Evolutionary conservation across 1,284 basidiomycete genomes (phyloP).

Genomic region (Rhodotorula sp.): DNA sequence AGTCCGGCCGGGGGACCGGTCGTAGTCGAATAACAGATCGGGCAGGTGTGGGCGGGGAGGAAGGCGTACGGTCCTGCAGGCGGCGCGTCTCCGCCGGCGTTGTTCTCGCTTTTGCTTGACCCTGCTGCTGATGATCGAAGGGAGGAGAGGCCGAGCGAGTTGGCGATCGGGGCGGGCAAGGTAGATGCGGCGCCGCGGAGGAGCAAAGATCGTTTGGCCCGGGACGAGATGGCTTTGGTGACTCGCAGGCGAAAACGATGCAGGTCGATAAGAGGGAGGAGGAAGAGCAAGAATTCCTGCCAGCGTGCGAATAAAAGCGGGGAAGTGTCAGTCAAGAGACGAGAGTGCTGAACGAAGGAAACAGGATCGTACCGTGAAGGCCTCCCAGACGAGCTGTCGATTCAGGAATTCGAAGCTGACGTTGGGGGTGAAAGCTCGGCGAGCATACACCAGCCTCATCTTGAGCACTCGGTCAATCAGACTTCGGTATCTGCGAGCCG

Average conservation of each 20-base stretch:
- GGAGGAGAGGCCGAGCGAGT: slow-evolving; percentile 31
- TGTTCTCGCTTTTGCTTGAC: slow-evolving; percentile 3
- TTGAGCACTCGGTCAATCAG: slow-evolving; percentile 76
- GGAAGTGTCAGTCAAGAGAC: neutral
- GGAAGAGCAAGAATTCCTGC: slow-evolving; percentile 92
- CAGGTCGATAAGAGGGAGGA: slow-evolving; percentile 78
- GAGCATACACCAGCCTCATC: slow-evolving; percentile 73
- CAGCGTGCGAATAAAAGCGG: no score
- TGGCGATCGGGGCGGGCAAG: slow-evolving; percentile 46
- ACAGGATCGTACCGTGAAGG: slow-evolving; percentile 63
- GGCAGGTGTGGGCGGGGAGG: slow-evolving; percentile 50
- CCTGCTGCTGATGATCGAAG: slow-evolving; percentile 36
- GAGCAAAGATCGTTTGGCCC: slow-evolving; percentile 17
- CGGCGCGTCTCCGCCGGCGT: slow-evolving; percentile 43
- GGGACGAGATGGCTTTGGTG: slow-evolving; percentile 49
- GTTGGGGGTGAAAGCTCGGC: slow-evolving; percentile 69
- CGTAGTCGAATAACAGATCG: slow-evolving; percentile 51
- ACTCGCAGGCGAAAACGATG: slow-evolving; percentile 60
- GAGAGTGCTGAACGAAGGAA: neutral
- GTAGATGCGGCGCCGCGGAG: slow-evolving; percentile 35
- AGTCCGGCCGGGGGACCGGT: slow-evolving; percentile 12
- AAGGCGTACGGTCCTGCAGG: slow-evolving; percentile 46
- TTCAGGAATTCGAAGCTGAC: slow-evolving; percentile 99
- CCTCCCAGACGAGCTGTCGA: slow-evolving; percentile 98
- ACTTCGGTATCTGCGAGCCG: slow-evolving; percentile 69